These are phyloP conservation scores for Lepiota venenata DNA, from an alignment of 768 basidiomycete species.

Conservation along the genomic window DNA sequence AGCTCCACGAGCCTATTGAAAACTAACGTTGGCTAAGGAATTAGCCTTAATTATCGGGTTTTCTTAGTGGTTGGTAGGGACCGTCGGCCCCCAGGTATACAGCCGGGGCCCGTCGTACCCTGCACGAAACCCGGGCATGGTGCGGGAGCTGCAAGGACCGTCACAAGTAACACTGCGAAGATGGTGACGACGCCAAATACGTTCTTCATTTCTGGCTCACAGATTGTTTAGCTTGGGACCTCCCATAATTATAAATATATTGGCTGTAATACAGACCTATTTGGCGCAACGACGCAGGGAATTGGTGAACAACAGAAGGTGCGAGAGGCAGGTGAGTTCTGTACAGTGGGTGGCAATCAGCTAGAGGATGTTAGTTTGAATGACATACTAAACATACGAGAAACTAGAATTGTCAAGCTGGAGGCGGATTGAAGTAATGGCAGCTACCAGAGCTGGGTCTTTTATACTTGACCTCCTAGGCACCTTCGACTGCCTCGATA, in stretches of 20 bases:
- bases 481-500: no score
- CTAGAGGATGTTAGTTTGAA: no score
- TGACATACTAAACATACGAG: not conserved
- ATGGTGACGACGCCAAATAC: not conserved
- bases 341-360: not conserved
- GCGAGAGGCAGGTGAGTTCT: not conserved
- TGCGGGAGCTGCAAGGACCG: not conserved
- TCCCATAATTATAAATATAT: no score
- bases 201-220: slow-evolving; percentile 5
- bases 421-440: not conserved
- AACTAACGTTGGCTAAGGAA: no score
- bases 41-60: no score
- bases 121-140: no score
- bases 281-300: not conserved
- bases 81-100: no score
- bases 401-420: not conserved
- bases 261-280: no score
- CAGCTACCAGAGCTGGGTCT: not conserved
- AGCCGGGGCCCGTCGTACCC: no score
- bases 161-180: not conserved
- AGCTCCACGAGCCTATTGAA: no score
- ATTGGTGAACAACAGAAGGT: not conserved
- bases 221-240: not conserved
- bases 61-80: no score
- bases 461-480: not conserved